phyloP scores from a whole-genome alignment of 2,329 filamentous ascomycete species.

The Fusarium sp. region DNA sequence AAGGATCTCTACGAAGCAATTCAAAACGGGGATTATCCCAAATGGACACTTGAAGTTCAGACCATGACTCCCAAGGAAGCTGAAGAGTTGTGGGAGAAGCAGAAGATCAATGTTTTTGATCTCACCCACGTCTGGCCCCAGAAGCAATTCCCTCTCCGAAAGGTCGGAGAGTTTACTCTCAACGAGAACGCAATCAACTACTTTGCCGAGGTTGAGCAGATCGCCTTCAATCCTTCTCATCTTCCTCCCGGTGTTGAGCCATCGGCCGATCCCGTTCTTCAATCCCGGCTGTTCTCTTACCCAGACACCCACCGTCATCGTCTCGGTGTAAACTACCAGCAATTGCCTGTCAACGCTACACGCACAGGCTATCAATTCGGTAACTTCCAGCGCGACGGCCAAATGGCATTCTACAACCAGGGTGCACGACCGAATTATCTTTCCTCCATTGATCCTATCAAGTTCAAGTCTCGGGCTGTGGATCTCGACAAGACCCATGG shows the following conservation, averaged over 20 bases:
- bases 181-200: constrained; percentile 73
- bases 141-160: constrained; percentile 18
- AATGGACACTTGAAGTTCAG: constrained; percentile 64
- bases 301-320: constrained; percentile 70
- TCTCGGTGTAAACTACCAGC: constrained; percentile 68
- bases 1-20: constrained; percentile 34
- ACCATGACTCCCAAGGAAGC: constrained; percentile 34
- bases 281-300: constrained; percentile 68
- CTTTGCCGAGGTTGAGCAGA: constrained; percentile 70
- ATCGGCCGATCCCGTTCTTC: constrained; percentile 68
- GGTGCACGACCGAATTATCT: constrained; percentile 25
- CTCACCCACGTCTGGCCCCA: constrained; percentile 67
- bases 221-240: constrained; percentile 70
- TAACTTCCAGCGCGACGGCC: constrained; percentile 27
- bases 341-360: constrained; percentile 25
- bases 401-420: constrained; percentile 31
- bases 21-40: constrained; percentile 53
- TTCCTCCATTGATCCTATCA: constrained; percentile 21
- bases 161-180: constrained; percentile 71
- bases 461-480: constrained; percentile 10
- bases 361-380: neutral
- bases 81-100: constrained; percentile 35
- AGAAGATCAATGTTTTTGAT: constrained; percentile 60
- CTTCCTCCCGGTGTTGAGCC: constrained; percentile 70
- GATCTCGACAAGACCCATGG: constrained; percentile 27